phyloP scores from a whole-genome alignment of 768 basidiomycete genomes.

The Pulveroboletus ravenelii region DNA sequence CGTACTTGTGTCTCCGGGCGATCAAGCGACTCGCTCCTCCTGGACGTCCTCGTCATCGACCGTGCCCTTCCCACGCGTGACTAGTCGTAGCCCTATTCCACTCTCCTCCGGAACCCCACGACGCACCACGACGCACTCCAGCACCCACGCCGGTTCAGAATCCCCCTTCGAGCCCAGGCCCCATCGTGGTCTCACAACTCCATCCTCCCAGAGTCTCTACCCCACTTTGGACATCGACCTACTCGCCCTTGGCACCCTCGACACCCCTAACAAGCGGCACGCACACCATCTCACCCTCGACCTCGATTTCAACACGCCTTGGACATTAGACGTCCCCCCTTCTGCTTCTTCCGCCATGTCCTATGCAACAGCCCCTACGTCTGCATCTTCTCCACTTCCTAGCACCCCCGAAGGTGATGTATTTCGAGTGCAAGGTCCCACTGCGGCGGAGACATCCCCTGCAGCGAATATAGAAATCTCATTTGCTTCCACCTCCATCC shows the following conservation, averaged over 20 bases:
- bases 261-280: constrained; percentile 4
- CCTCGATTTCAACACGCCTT: constrained; percentile 18
- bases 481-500: constrained; percentile 8
- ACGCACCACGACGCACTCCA: constrained; percentile 8
- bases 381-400: constrained; percentile 6
- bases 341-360: constrained; percentile 23
- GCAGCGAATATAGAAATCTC: constrained; percentile 1
- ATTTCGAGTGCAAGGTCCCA: constrained; percentile 3
- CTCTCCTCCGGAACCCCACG: background rate
- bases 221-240: constrained; percentile 13
- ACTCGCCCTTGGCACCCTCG: constrained; percentile 4
- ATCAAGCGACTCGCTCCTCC: background rate
- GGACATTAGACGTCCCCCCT: constrained; percentile 11
- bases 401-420: constrained; percentile 12
- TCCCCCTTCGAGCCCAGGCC: constrained; percentile 22
- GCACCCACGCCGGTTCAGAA: constrained; percentile 7
- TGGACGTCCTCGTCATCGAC: constrained; percentile 10
- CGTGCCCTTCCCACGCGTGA: constrained; percentile 18
- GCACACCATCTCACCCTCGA: constrained; percentile 19
- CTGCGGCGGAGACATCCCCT: constrained; percentile 3
- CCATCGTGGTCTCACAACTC: background rate
- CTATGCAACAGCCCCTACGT: constrained; percentile 15
- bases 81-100: constrained; percentile 2
- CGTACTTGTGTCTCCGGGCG: background rate
- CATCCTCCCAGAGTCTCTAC: background rate